These are phyloP conservation scores for Trichosanthes cucumerina DNA, from an alignment of 306 rosid species.

Conservation along the genomic window DNA sequence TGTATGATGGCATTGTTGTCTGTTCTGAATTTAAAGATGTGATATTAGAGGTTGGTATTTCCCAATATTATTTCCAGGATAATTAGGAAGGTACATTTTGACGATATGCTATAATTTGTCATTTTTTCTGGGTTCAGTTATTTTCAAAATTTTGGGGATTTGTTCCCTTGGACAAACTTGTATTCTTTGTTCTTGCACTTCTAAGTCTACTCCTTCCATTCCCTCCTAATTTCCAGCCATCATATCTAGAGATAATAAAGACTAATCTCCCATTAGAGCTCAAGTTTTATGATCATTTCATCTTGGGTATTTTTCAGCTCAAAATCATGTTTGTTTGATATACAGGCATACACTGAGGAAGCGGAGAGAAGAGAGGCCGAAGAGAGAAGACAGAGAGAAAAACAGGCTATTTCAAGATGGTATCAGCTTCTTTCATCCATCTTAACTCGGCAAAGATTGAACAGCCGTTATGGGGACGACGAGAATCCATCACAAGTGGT, in stretches of 20 bases:
- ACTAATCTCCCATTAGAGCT: not conserved
- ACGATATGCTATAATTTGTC: not conserved
- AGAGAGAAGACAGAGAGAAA: slow-evolving; percentile 65
- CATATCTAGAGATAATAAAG: not conserved
- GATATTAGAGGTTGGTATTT: slow-evolving; percentile 54
- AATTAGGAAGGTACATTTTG: not conserved
- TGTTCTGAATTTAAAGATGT: slow-evolving; percentile 79
- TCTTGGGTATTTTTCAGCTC: not conserved
- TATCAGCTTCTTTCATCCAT: slow-evolving; percentile 88
- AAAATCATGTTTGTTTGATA: slow-evolving; percentile 2
- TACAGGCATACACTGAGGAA: slow-evolving; percentile 72
- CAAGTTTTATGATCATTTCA: not conserved
- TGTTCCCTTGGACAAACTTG: not conserved
- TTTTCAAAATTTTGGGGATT: not conserved
- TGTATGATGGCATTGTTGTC: slow-evolving; percentile 84
- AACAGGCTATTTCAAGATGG: slow-evolving; percentile 64
- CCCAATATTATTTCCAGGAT: not conserved
- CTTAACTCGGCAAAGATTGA: slow-evolving; percentile 74
- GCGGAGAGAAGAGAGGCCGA: slow-evolving; percentile 53
- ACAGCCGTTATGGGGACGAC: slow-evolving; percentile 41
- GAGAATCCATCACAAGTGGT: slow-evolving; percentile 26
- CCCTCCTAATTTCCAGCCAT: not conserved
- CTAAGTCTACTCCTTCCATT: not conserved
- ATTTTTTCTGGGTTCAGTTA: not conserved
- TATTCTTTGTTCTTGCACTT: not conserved